phyloP scores from a whole-genome alignment of 306 rosid species.

The Cucumis cinereus region DNA sequence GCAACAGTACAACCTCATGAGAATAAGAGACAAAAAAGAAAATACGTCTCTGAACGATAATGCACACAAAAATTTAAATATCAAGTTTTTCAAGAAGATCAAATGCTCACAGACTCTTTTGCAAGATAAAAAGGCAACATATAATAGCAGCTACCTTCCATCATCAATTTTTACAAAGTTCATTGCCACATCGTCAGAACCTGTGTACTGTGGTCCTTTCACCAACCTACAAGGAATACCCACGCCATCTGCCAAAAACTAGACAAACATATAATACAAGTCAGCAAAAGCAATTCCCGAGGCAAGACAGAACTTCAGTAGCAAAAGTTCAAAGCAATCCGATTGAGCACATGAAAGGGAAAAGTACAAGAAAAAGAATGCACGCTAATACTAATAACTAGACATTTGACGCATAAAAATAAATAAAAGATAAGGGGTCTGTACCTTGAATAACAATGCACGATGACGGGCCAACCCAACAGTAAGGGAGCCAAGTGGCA shows the following conservation, averaged over 20 bases:
- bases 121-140: constrained; percentile 7
- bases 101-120: not conserved
- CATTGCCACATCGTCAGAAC: constrained; percentile 73
- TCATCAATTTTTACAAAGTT: constrained; percentile 73
- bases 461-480: constrained; percentile 98
- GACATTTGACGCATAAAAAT: not conserved
- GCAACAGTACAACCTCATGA: not conserved
- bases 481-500: constrained; percentile 88
- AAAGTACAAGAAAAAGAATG: not conserved
- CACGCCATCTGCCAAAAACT: constrained; percentile 91
- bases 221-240: constrained; percentile 84
- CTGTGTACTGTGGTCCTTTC: constrained; percentile 78
- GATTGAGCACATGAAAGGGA: not conserved
- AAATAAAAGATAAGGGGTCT: not conserved
- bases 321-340: not conserved
- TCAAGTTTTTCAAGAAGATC: not conserved
- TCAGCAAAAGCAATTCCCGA: constrained; percentile 3
- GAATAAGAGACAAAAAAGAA: not conserved
- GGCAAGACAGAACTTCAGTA: not conserved
- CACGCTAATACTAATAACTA: not conserved
- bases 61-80: not conserved
- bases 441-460: constrained; percentile 91
- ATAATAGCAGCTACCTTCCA: constrained; percentile 54
- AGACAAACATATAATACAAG: constrained; percentile 1
- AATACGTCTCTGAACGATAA: not conserved